These are phyloP conservation scores for Bipolaris oryzae DNA, from an alignment of 2,329 filamentous ascomycete genomes.

Conservation along the genomic window DNA sequence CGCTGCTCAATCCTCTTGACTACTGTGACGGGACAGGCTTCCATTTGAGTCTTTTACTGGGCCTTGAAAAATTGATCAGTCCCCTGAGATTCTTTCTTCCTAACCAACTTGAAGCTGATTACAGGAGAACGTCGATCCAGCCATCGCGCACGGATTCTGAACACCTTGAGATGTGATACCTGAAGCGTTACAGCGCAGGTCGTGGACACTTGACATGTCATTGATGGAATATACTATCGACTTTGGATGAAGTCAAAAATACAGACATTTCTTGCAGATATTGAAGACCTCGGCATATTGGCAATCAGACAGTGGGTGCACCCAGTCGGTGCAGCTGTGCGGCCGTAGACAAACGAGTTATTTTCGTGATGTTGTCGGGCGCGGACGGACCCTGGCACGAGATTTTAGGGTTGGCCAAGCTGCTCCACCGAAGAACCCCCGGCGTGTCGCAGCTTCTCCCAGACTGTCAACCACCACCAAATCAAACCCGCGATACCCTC, in stretches of 20 bases:
- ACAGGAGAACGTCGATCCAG: neutral
- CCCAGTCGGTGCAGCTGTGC: neutral
- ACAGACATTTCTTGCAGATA: neutral
- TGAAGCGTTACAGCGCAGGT: neutral
- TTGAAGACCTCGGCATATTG: neutral
- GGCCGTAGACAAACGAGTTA: conserved; percentile 13
- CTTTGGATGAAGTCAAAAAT: neutral
- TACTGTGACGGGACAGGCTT: neutral
- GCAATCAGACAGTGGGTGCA: neutral
- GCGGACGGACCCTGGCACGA: conserved; percentile 18
- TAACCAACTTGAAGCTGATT: neutral
- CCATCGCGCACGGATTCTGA: neutral
- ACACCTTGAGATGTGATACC: neutral
- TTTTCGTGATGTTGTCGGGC: conserved; percentile 25
- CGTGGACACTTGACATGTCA: neutral
- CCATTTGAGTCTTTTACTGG: no score
- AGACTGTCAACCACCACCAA: conserved; percentile 27
- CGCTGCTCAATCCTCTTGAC: neutral
- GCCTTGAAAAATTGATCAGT: neutral
- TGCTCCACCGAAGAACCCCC: conserved; percentile 27
- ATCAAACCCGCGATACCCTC: conserved; percentile 20
- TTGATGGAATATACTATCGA: neutral
- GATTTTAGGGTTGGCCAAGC: conserved; percentile 29
- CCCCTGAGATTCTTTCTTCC: neutral
- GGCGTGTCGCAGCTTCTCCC: conserved; percentile 32